Base-by-base conservation (phyloP, 2,329 filamentous ascomycete species). In the Fusarium continuum region DNA sequence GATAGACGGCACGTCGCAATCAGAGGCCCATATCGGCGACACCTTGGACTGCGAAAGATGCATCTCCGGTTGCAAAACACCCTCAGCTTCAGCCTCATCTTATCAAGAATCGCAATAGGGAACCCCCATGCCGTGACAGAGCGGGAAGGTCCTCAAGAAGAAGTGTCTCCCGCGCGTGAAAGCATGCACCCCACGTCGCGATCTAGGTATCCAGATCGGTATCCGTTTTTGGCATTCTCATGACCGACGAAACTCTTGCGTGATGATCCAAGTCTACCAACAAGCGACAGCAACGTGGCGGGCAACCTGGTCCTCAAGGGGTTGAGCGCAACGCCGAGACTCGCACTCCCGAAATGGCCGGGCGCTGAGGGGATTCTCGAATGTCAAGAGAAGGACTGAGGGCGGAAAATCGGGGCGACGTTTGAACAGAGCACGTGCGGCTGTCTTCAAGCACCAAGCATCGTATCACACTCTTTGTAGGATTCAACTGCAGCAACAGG, bases 121-220 rank as follows among this genome's bases (percentile, higher is more conserved):
- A 46, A 49, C 55, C 51, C 55, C 55, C 51, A 59, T 56, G 43
- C 19, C 8, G 43, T 34, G 46, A 47, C 17, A 40, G 26, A 32
- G n/a, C 14, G 8, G n/a, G 35, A 32, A 29, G 28, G 26, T 44
- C 16, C 10, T n/a, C 32, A 14, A 7, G 8, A 28, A n/a, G 16
- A 28, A 3, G 10, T 4, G 28, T 44, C 29, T 46, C 34, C 32
- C 51, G 19, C 29, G 4, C 23, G 22, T n/a, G n/a, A 35, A 44
- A 38, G 34, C 26, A 43, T 57, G 47, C 43, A 69, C 67, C 61
- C 61, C 67, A 65, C 66, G 66, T 49, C 38, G 35, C 17, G 39
- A 64, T 51, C 26, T 63, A n/a, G n/a, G n/a, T n/a, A 31, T 32
- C 22, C 31, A 45, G 10, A 39, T 54, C 44, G 39, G 54, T 58